A percentile compares a stretch with the other conserved stretches of the same genome.
Evolutionary conservation across 371 early-diverging fungal genomes (phyloP).

Genomic region (Mortierella sp.): DNA sequence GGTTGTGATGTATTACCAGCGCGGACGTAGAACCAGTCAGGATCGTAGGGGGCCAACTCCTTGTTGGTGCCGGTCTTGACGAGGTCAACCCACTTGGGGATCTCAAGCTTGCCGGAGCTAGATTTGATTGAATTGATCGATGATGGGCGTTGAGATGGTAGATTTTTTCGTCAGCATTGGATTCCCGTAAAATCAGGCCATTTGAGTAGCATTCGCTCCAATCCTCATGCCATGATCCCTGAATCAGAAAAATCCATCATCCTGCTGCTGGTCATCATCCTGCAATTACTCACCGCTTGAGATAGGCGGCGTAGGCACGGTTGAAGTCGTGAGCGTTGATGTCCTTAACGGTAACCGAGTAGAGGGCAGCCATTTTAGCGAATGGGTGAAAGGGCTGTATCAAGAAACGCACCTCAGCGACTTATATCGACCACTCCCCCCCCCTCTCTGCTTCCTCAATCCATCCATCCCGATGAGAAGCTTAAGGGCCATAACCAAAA

Average conservation of each 20-base stretch:
- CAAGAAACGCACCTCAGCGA: no score
- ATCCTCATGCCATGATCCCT: no score
- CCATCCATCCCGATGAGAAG: no score
- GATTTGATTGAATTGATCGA: background rate
- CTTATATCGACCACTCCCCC: no score
- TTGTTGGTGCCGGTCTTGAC: constrained; percentile 97
- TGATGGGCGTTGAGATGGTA: no score
- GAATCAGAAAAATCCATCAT: no score
- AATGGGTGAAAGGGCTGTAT: constrained; percentile 9
- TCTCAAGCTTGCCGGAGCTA: constrained; percentile 94
- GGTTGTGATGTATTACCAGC: constrained; percentile 71
- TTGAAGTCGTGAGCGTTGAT: constrained; percentile 95
- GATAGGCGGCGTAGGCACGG: constrained; percentile 97
- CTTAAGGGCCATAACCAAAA: no score
- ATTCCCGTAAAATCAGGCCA: no score
- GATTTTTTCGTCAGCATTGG: no score
- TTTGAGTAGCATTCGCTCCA: no score
- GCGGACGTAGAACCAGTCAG: constrained; percentile 99
- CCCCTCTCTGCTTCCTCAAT: no score
- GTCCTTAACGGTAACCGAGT: constrained; percentile 93
- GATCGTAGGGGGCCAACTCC: constrained; percentile 97
- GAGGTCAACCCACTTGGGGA: constrained; percentile 98
- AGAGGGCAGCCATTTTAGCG: constrained; percentile 48
- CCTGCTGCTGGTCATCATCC: background rate
- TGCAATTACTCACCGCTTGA: constrained; percentile 74